Evolutionary conservation across 345 rosid species (phyloP).

Genomic region (Triadica sebifera): DNA sequence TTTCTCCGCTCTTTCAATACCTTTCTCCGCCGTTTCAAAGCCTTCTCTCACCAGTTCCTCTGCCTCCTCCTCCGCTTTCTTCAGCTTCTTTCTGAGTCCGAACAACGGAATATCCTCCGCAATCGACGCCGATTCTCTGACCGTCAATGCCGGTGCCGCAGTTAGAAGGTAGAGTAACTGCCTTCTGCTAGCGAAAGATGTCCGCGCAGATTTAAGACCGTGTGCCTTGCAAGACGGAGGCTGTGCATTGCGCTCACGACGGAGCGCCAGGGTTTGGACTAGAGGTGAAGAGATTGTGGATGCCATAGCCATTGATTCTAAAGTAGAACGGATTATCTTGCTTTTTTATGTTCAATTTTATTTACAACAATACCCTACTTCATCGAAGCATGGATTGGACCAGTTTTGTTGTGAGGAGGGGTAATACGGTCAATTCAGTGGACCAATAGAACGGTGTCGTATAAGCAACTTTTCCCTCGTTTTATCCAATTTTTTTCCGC

Average conservation of each 20-base stretch:
- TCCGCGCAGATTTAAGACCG: conserved; percentile 26
- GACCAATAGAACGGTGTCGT: not conserved
- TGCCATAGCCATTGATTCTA: conserved; percentile 38
- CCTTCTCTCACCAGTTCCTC: conserved; percentile 75
- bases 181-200: conserved; percentile 41
- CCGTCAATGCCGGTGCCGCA: conserved; percentile 42
- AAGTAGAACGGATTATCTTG: not conserved
- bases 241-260: conserved; percentile 20
- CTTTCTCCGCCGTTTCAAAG: conserved; percentile 51
- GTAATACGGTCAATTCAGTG: not conserved
- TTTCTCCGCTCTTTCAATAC: conserved; percentile 39
- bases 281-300: conserved; percentile 35
- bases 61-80: conserved; percentile 68
- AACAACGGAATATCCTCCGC: conserved; percentile 70
- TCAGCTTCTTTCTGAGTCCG: conserved; percentile 72
- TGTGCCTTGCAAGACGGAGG: conserved; percentile 30
- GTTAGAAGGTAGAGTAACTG: conserved; percentile 52
- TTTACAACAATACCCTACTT: not conserved
- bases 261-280: conserved; percentile 24
- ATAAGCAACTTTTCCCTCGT: not conserved
- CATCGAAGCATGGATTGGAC: not conserved
- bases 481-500: not conserved
- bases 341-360: not conserved
- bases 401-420: not conserved
- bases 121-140: conserved; percentile 32